phyloP scores from a whole-genome alignment of 1,284 basidiomycete species.

The Cutaneotrichosporon sp. region DNA sequence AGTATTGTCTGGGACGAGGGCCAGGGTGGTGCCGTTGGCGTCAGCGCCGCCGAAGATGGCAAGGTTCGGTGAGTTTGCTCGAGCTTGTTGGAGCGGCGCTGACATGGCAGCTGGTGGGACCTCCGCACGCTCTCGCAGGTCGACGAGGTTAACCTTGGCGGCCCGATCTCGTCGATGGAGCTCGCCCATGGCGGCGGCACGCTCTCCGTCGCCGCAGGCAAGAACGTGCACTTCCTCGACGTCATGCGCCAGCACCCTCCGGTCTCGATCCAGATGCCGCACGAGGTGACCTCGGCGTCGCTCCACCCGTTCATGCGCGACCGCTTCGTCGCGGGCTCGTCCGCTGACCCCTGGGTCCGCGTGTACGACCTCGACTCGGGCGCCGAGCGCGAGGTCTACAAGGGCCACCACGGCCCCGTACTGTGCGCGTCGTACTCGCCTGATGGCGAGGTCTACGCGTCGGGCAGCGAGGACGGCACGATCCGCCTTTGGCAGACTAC shows the following conservation, averaged over 20 bases:
- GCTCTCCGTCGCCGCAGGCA: conserved; percentile 86
- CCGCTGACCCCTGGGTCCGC: conserved; percentile 92
- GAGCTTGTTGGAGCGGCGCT: neutral
- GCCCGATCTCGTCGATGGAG: conserved; percentile 92
- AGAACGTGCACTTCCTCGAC: conserved; percentile 78
- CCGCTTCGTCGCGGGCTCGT: conserved; percentile 89
- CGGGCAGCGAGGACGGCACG: conserved; percentile 78
- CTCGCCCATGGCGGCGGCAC: conserved; percentile 79
- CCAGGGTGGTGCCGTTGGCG: conserved; percentile 68
- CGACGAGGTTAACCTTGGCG: conserved; percentile 70
- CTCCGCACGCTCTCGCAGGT: conserved; percentile 72
- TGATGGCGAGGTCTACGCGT: conserved; percentile 97
- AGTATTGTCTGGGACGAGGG: conserved; percentile 86
- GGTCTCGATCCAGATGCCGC: conserved; percentile 62
- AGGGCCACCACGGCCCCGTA: conserved; percentile 97
- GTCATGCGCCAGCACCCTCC: conserved; percentile 59
- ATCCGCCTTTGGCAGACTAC: conserved; percentile 96
- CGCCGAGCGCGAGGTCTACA: conserved; percentile 84
- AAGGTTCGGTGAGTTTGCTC: conserved; percentile 78
- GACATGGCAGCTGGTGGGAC: conserved; percentile 87
- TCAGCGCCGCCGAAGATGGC: conserved; percentile 90
- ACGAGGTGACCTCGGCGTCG: conserved; percentile 85
- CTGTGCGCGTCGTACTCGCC: conserved; percentile 92
- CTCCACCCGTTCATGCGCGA: conserved; percentile 87
- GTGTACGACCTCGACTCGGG: conserved; percentile 85